Evolutionary conservation across 805 yeast species (phyloP), one percentile per base, ranked within the genome.

Genomic region (Metschnikowia noctiluminum): DNA sequence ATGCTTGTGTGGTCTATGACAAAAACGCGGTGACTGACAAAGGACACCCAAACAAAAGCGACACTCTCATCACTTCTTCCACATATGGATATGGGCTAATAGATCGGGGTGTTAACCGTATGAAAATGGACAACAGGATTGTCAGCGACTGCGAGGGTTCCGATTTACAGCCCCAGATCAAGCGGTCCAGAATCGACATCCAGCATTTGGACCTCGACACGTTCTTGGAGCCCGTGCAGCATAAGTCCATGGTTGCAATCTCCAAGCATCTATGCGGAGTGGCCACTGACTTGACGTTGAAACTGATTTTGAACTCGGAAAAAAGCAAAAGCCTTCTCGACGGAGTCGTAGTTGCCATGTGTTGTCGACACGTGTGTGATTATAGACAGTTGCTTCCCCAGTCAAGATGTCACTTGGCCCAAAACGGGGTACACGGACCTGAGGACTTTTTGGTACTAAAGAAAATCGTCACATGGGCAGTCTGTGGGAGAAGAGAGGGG

Each of bases 261-360:
- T 89, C 96, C 5, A 90, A 90, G 63, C 97, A 90, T 68, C 68
- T 91, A 34, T 90, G 97, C 67, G 97, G 97, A 6, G 95, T 87
- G 3, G 97, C 97, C 1, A 91, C 97, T 0, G 97, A 90, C 63
- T 69, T 90, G 43, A 86, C 97, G 0, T 65, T 91, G 27, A 74
- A 81, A 55, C 85, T 89, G 66, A 62, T 89, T 2, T 51, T 74
- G 40, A 77, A 78, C 50, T 62, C 73, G 0, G 40, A 27, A 6
- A 45, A 45, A 9, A 49, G 50, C n/a, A 39, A 34, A 8, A 14
- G 26, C 9, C 46, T 47, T 36, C 69, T 81, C 42, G 63, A 66
- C 3, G 95, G 94, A 0, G 66, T 87, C 53, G 67, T 87, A 28
- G 88, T 90, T 31, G 97, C 97, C 27, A 85, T 91, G 89, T 90